Evolutionary conservation across 2,329 filamentous ascomycete species (phyloP).

Genomic region (Dactylonectria macrodidyma): DNA sequence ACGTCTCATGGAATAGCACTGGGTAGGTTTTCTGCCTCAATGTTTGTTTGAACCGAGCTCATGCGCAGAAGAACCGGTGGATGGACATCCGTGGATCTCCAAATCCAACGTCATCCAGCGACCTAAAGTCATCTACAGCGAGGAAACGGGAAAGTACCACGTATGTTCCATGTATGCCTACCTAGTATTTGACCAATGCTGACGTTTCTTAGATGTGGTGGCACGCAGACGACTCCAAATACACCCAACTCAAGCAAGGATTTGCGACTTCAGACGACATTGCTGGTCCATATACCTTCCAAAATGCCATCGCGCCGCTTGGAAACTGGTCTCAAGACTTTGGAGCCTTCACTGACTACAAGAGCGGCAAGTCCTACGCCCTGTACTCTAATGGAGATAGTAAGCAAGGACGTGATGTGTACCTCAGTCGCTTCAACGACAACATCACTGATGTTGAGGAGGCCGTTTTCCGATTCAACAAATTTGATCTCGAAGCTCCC

Average conservation of each 20-base stretch:
- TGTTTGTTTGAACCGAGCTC: accelerated
- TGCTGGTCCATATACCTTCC: conserved; percentile 68
- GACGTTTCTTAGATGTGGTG: conserved; percentile 65
- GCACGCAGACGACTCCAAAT: conserved; percentile 72
- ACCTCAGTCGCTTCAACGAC: conserved; percentile 68
- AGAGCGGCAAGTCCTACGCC: conserved; percentile 68
- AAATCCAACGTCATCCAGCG: conserved; percentile 72
- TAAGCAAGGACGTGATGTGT: conserved; percentile 69
- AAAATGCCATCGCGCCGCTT: conserved; percentile 67
- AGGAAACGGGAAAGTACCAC: conserved; percentile 68
- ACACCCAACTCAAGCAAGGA: conserved; percentile 70
- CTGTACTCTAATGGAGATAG: conserved; percentile 73
- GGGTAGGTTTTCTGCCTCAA: conserved; percentile 51
- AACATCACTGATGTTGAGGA: conserved; percentile 66
- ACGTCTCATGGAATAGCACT: conserved; percentile 69
- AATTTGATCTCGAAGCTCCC: conserved; percentile 73
- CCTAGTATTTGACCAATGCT: not conserved
- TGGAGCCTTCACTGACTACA: conserved; percentile 73
- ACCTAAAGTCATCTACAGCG: conserved; percentile 73
- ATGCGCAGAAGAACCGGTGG: conserved; percentile 59
- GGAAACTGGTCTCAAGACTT: conserved; percentile 77
- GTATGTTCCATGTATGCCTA: conserved; percentile 50
- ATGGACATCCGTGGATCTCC: conserved; percentile 69
- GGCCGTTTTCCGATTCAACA: conserved; percentile 69
- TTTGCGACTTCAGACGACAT: conserved; percentile 68